Evolutionary conservation across 2,329 filamentous ascomycete species (phyloP).

Genomic region (Fragosphaeria purpurea): DNA sequence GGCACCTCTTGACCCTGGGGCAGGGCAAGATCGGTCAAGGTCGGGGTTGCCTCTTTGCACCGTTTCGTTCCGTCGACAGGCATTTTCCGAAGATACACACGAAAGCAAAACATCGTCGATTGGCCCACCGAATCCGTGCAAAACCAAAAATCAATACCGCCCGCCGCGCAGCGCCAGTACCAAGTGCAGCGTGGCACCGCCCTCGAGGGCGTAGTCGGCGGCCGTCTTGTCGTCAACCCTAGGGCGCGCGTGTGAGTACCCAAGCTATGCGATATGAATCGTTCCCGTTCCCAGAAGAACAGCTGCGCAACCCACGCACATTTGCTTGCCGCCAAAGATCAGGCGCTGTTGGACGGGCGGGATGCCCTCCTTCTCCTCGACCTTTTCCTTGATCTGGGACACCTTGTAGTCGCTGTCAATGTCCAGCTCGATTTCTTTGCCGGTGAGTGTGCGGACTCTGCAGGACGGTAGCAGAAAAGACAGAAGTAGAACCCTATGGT

Average conservation of each 20-base stretch:
- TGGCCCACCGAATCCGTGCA: background rate
- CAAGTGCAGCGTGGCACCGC: slow-evolving; percentile 87
- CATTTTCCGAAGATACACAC: too few species aligned
- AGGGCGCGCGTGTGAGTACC: background rate
- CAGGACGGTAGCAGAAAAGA: background rate
- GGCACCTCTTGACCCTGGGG: too few species aligned
- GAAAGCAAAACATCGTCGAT: too few species aligned
- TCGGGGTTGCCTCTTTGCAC: too few species aligned
- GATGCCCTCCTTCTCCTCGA: slow-evolving; percentile 98
- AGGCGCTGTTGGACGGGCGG: slow-evolving; percentile 92
- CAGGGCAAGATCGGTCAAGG: too few species aligned
- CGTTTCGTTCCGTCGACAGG: too few species aligned
- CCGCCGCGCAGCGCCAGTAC: slow-evolving; percentile 86
- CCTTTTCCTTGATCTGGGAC: slow-evolving; percentile 94
- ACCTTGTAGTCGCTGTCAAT: slow-evolving; percentile 94
- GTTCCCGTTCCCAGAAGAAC: too few species aligned
- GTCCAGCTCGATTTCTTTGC: slow-evolving; percentile 97
- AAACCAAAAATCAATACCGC: slow-evolving; percentile 9
- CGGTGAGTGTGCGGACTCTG: slow-evolving; percentile 94
- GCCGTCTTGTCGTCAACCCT: slow-evolving; percentile 96
- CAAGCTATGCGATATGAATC: too few species aligned
- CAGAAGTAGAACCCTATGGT: background rate
- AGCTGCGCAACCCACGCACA: slow-evolving; percentile 45
- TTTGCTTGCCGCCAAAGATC: slow-evolving; percentile 96
- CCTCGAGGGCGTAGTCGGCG: slow-evolving; percentile 78